A percentile compares a stretch with the other conserved stretches of the same genome.
Evolutionary conservation across 2,329 filamentous ascomycete genomes (phyloP).

Genomic region (Nectriaceae sp.): DNA sequence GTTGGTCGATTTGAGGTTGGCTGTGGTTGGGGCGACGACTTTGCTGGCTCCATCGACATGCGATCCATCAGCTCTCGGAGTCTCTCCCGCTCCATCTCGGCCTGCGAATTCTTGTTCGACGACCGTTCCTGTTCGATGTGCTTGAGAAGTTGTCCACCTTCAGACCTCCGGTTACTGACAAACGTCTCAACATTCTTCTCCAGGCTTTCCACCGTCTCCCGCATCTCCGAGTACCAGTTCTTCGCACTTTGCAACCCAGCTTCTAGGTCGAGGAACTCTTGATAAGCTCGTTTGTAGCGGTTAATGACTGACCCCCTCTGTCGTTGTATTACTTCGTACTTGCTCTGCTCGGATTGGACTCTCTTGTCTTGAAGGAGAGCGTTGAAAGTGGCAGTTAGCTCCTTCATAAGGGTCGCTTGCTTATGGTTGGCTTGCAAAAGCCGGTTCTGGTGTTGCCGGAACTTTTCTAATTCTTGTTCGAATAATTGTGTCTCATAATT

Average conservation of each 20-base stretch:
- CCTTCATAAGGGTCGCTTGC: slow-evolving; percentile 91
- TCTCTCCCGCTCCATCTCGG: slow-evolving; percentile 85
- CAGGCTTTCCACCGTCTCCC: slow-evolving; percentile 86
- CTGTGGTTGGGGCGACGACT: slow-evolving; percentile 35
- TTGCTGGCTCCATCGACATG: slow-evolving; percentile 78
- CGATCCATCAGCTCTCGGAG: slow-evolving; percentile 90
- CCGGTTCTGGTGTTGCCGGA: slow-evolving; percentile 87
- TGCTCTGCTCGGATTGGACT: slow-evolving; percentile 90
- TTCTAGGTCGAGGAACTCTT: slow-evolving; percentile 87
- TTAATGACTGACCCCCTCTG: slow-evolving; percentile 80
- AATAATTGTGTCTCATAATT: slow-evolving; percentile 93
- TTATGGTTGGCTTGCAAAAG: slow-evolving; percentile 94
- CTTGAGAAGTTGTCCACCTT: slow-evolving; percentile 85
- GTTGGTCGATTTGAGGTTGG: slow-evolving; percentile 25
- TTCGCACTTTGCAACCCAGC: slow-evolving; percentile 86
- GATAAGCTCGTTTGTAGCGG: slow-evolving; percentile 88
- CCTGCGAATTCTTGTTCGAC: slow-evolving; percentile 58
- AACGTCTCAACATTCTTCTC: slow-evolving; percentile 97
- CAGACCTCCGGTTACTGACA: slow-evolving; percentile 88
- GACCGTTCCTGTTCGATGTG: slow-evolving; percentile 83
- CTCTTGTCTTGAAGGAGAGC: slow-evolving; percentile 89
- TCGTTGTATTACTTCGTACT: slow-evolving; percentile 85
- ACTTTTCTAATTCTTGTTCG: slow-evolving; percentile 96
- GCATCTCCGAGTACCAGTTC: slow-evolving; percentile 94
- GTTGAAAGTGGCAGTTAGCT: slow-evolving; percentile 85